Percentiles rank a stretch among this genome's conserved stretches.
Evolutionary conservation across 352 stramenopile species (phyloP).

Genomic region (Phytopythium montanum): DNA sequence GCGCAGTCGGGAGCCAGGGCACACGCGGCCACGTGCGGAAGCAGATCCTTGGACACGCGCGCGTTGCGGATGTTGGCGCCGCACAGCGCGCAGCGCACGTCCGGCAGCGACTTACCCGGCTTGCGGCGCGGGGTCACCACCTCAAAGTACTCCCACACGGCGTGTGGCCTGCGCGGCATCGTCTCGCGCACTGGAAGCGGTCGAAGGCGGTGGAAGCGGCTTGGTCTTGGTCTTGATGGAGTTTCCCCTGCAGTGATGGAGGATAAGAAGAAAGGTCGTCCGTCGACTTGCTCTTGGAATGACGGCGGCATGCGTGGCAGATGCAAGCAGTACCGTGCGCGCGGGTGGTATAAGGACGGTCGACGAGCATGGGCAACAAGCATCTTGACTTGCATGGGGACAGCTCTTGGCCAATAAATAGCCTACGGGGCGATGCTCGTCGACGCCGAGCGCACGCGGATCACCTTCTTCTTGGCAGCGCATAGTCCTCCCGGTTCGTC

Average conservation of each 20-base stretch:
- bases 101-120: neutral
- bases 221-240: too few relatives aligned
- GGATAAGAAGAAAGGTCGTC: neutral
- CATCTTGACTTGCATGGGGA: neutral
- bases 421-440: neutral
- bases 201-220: neutral
- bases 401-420: neutral
- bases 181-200: neutral
- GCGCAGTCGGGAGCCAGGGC: neutral
- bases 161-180: slow-evolving; percentile 7
- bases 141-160: slow-evolving; percentile 6
- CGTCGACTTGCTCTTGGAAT: neutral
- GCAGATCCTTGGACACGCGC: neutral
- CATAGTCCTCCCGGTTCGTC: neutral
- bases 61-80: neutral
- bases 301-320: neutral
- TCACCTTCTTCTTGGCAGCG: neutral
- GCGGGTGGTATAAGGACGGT: neutral
- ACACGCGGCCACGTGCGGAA: neutral
- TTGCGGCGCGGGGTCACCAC: neutral
- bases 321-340: neutral
- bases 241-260: neutral
- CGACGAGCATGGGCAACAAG: neutral
- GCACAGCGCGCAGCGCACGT: slow-evolving; percentile 3
- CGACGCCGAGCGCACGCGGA: neutral